phyloP scores from a whole-genome alignment of 306 rosid genomes.

The Cicer chorassanicum region DNA sequence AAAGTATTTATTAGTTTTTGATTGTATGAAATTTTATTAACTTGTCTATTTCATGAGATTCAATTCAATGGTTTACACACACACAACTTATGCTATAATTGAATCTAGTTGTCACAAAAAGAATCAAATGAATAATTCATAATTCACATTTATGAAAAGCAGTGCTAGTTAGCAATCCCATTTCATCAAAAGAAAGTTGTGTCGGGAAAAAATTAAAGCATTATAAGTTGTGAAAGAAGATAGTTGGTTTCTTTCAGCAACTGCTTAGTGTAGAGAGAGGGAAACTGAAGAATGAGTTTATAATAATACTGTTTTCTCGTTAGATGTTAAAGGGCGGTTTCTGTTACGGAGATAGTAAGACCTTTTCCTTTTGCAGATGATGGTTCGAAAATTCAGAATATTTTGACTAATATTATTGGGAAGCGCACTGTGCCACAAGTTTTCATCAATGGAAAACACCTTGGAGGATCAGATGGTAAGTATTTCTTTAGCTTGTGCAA shows the following conservation, averaged over 20 bases:
- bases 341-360: conserved; percentile 28
- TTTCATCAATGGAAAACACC: conserved; percentile 77
- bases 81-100: not conserved
- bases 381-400: conserved; percentile 74
- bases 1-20: not conserved
- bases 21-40: not conserved
- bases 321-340: conserved; percentile 35
- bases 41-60: not conserved
- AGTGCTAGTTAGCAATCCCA: conserved; percentile 10
- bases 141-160: conserved; percentile 31
- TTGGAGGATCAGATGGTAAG: conserved; percentile 96
- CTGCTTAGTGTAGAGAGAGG: conserved; percentile 24
- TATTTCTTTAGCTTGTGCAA: not conserved
- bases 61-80: not conserved
- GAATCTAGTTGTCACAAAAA: conserved; percentile 23
- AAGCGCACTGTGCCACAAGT: conserved; percentile 96
- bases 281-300: conserved; percentile 24
- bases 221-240: conserved; percentile 6
- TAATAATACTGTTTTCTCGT: conserved; percentile 14
- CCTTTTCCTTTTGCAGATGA: conserved; percentile 63
- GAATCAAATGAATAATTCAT: conserved; percentile 28
- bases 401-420: conserved; percentile 64
- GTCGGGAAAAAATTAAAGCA: not conserved
- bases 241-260: conserved; percentile 16
- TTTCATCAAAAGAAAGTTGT: conserved; percentile 23